Percentiles rank a stretch among this genome's conserved stretches.
Evolutionary conservation across 2,329 filamentous ascomycete genomes (phyloP).

Genomic region (Beauveria sp.): DNA sequence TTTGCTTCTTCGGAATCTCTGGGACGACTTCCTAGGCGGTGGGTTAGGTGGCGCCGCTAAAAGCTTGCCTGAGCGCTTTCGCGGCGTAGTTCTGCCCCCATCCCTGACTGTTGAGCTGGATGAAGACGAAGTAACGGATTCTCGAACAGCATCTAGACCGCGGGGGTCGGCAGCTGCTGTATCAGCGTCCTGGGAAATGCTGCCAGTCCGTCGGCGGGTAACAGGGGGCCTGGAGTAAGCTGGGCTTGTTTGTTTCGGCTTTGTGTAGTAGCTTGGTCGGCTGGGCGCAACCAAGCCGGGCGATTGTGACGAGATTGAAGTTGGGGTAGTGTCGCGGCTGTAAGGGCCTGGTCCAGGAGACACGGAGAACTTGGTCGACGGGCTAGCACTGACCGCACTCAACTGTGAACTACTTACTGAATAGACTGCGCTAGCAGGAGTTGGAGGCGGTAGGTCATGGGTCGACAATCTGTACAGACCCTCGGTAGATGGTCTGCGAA

Average conservation of each 20-base stretch:
- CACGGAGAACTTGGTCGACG: conserved; percentile 68
- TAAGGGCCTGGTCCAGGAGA: conserved; percentile 63
- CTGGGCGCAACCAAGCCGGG: conserved; percentile 49
- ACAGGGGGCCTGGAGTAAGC: conserved; percentile 51
- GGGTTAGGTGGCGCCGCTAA: conserved; percentile 50
- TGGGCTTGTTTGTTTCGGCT: conserved; percentile 47
- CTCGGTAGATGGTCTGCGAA: conserved; percentile 30
- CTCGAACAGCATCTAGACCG: conserved; percentile 57
- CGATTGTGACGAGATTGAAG: conserved; percentile 69
- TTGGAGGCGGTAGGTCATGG: conserved; percentile 59
- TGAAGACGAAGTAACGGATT: conserved; percentile 65
- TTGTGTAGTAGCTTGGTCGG: conserved; percentile 34
- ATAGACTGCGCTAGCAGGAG: conserved; percentile 46
- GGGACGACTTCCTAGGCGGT: conserved; percentile 54
- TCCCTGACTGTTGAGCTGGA: conserved; percentile 61
- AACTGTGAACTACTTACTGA: conserved; percentile 49
- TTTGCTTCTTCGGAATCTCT: conserved; percentile 36
- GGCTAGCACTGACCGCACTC: conserved; percentile 59
- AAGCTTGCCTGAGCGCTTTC: conserved; percentile 34
- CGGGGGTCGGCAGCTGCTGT: conserved; percentile 40
- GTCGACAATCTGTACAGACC: conserved; percentile 51
- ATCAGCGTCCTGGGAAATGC: conserved; percentile 44
- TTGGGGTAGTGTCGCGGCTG: conserved; percentile 71
- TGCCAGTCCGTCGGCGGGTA: conserved; percentile 49
- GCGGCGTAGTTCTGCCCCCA: conserved; percentile 35